phyloP scores from a whole-genome alignment of 1,139 yeast species.

The Kluyveromyces sp. region DNA sequence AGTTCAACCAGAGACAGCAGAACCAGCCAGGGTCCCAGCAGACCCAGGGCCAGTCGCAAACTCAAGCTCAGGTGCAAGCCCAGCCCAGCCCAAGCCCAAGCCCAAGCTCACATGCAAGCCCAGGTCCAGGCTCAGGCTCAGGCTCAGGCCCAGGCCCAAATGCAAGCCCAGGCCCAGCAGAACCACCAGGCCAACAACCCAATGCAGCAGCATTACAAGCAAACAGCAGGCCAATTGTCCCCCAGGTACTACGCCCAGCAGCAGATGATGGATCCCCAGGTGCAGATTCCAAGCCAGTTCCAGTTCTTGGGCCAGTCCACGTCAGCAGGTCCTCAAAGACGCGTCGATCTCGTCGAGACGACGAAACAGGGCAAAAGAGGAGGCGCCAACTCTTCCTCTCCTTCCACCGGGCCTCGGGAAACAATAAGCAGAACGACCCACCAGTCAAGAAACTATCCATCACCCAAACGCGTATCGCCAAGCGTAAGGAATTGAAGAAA shows the following conservation, averaged over 20 bases:
- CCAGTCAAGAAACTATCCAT: constrained; percentile 27
- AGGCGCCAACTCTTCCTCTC: constrained; percentile 4
- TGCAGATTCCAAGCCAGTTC: constrained; percentile 6
- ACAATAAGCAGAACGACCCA: constrained; percentile 6
- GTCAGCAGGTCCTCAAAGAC: background rate
- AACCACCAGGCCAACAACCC: constrained; percentile 4
- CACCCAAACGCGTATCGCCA: constrained; percentile 30
- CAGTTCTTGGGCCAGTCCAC: constrained; percentile 3
- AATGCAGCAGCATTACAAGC: constrained; percentile 8
- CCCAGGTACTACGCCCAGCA: constrained; percentile 7
- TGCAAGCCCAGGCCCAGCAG: constrained; percentile 8
- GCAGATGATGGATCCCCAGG: constrained; percentile 4
- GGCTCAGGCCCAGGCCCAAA: constrained; percentile 11
- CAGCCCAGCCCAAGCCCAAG: constrained; percentile 14
- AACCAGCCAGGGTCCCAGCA: constrained; percentile 6
- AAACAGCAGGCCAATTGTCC: constrained; percentile 2
- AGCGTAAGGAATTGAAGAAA: constrained; percentile 29
- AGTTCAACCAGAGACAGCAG: constrained; percentile 12
- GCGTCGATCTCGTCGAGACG: background rate
- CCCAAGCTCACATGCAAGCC: constrained; percentile 12
- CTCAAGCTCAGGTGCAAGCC: constrained; percentile 8
- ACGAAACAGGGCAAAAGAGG: background rate
- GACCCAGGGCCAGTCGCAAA: background rate
- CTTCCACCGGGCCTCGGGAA: background rate
- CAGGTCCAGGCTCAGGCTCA: constrained; percentile 11